phyloP scores from a whole-genome alignment of 805 yeast genomes.

The Candida nanaspora region DNA sequence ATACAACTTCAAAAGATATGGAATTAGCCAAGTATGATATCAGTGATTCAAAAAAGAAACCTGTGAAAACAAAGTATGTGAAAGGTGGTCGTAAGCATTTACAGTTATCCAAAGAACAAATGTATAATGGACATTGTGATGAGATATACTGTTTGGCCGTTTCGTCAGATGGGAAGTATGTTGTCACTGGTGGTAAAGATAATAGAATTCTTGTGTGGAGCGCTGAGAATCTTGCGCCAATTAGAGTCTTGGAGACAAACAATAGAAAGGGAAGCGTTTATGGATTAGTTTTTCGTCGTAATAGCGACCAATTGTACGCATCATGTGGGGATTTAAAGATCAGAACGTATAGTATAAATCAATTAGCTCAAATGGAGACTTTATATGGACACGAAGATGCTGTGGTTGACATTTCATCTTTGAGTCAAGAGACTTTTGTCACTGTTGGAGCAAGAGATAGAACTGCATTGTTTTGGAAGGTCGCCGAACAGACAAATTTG shows the following conservation, averaged over 20 bases:
- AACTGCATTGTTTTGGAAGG: conserved; percentile 94
- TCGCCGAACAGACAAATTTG: conserved; percentile 88
- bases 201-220: conserved; percentile 81
- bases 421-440: conserved; percentile 85
- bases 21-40: conserved; percentile 78
- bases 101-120: conserved; percentile 39
- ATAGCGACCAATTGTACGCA: conserved; percentile 79
- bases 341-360: conserved; percentile 79
- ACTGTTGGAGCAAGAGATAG: conserved; percentile 94
- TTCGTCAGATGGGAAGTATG: conserved; percentile 78
- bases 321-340: conserved; percentile 90
- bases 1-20: conserved; percentile 77
- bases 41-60: conserved; percentile 45
- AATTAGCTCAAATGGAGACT: conserved; percentile 82
- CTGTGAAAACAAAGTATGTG: conserved; percentile 54
- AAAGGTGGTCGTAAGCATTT: conserved; percentile 52
- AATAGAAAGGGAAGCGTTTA: conserved; percentile 67
- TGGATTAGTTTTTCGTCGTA: conserved; percentile 70
- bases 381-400: conserved; percentile 94
- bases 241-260: conserved; percentile 70
- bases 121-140: conserved; percentile 66
- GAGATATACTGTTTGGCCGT: conserved; percentile 75
- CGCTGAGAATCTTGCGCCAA: conserved; percentile 64
- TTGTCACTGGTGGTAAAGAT: conserved; percentile 89
- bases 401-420: conserved; percentile 73